Percentiles rank a stretch among this genome's conserved stretches.
Conservation (phyloP, 306 rosid species). For the Phaseolus lunatus region DNA sequence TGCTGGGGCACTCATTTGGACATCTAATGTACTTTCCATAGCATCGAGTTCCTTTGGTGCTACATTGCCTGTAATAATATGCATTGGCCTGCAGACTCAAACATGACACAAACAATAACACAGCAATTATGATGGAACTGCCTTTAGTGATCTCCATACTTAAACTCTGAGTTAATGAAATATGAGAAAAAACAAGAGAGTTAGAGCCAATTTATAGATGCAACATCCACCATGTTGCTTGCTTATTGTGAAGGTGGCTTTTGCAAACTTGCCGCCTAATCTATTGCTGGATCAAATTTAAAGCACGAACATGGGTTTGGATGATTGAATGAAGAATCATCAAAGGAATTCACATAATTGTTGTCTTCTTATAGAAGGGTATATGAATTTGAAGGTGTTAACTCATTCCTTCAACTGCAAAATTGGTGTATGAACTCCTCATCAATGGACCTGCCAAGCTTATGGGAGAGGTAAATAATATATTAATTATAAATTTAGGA, state of each 20-base stretch:
- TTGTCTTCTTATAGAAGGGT: constrained; percentile 36
- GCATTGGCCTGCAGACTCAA: constrained; percentile 35
- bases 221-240: constrained; percentile 18
- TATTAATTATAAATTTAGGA: background rate
- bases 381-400: background rate
- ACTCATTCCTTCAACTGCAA: constrained; percentile 45
- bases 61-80: constrained; percentile 33
- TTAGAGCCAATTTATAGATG: constrained; percentile 36
- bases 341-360: background rate
- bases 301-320: constrained; percentile 43
- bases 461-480: constrained; percentile 8
- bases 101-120: constrained; percentile 31
- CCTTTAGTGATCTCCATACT: constrained; percentile 38
- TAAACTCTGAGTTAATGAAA: background rate
- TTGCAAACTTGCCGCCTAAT: constrained; percentile 42
- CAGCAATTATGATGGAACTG: constrained; percentile 2
- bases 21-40: constrained; percentile 33
- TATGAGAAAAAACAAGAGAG: background rate
- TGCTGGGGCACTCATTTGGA: constrained; percentile 43
- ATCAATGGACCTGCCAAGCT: background rate
- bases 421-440: constrained; percentile 8
- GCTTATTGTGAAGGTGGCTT: constrained; percentile 29
- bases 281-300: background rate
- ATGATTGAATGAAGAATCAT: constrained; percentile 2
- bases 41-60: constrained; percentile 29